phyloP scores from a whole-genome alignment of 148 eudicot species.

The Rhododendron griersonianum region DNA sequence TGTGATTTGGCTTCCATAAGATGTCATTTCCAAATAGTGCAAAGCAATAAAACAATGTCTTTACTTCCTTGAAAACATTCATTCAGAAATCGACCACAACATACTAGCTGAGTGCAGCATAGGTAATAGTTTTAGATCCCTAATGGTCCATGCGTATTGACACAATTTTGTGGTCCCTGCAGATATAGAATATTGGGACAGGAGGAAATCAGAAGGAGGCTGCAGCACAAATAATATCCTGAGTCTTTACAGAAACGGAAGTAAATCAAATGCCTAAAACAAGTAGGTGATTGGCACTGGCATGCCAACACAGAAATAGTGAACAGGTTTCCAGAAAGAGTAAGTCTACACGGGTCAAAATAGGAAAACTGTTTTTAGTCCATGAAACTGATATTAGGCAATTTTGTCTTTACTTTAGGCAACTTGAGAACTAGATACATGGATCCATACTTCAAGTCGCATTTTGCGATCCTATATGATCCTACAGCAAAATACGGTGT shows the following conservation, averaged over 20 bases:
- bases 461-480: neutral
- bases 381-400: neutral
- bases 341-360: neutral
- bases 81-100: neutral
- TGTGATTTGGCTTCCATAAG: neutral
- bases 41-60: neutral
- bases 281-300: neutral
- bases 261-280: constrained; percentile 1
- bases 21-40: neutral
- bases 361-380: neutral
- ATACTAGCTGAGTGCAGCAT: neutral
- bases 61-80: neutral
- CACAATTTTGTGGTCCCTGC: neutral
- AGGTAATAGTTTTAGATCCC: neutral
- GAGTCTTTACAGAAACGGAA: neutral
- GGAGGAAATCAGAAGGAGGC: neutral
- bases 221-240: neutral
- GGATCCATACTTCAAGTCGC: neutral
- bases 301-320: neutral
- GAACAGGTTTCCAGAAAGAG: neutral
- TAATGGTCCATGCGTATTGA: neutral
- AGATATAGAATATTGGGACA: neutral
- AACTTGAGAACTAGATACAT: neutral
- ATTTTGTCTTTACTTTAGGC: neutral
- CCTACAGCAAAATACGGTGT: neutral